Percentiles rank a stretch among this genome's conserved stretches.
These are phyloP conservation scores for Phaseolus lunatus DNA, from an alignment of 306 rosid genomes.

Conservation along the genomic window DNA sequence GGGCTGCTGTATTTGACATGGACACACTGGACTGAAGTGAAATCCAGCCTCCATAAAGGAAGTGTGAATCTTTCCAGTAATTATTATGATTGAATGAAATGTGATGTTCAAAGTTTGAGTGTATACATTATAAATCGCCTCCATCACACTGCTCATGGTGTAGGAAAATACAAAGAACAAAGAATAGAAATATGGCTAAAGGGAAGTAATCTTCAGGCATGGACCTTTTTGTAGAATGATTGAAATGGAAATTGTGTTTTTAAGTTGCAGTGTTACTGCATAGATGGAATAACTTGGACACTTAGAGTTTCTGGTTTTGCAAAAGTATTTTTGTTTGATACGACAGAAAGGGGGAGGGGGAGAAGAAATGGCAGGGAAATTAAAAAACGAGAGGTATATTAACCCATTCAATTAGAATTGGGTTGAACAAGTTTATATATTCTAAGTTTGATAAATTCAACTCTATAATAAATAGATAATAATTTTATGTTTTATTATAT, in stretches of 20 bases:
- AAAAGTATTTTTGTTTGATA: neutral
- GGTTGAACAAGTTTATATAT: too few relatives aligned
- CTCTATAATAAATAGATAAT: too few relatives aligned
- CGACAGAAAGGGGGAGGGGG: too few relatives aligned
- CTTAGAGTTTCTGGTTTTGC: neutral
- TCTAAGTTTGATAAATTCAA: too few relatives aligned
- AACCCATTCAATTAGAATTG: too few relatives aligned
- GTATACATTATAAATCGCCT: neutral
- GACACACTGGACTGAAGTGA: conserved; percentile 77
- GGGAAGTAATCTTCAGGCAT: conserved; percentile 21
- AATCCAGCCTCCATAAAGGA: conserved; percentile 67
- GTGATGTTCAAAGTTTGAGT: conserved; percentile 3
- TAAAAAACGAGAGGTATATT: too few relatives aligned
- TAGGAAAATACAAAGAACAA: conserved; percentile 5
- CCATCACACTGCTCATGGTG: neutral
- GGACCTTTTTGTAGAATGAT: too few relatives aligned
- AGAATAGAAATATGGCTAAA: neutral
- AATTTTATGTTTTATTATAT: too few relatives aligned
- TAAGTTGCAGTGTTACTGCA: conserved; percentile 8
- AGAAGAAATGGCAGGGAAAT: too few relatives aligned
- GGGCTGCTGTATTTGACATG: conserved; percentile 72
- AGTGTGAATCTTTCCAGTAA: conserved; percentile 19
- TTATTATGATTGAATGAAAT: conserved; percentile 9
- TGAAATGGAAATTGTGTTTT: neutral
- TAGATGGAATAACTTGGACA: conserved; percentile 30